Conservation (phyloP, 148 eudicot species). For the Camellia granthamiana region DNA sequence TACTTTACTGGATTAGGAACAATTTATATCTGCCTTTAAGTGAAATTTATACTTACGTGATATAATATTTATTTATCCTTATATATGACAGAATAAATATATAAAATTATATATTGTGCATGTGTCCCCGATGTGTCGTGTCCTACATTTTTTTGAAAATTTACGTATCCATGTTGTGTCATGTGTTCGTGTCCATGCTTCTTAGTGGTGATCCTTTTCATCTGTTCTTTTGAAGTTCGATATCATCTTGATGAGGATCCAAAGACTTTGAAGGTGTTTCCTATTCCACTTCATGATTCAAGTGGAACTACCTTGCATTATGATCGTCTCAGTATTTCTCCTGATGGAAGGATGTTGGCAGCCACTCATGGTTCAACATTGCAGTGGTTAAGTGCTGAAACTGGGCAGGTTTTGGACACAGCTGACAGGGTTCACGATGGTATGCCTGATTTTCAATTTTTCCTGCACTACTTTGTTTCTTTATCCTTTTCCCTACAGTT, state of each 20-base stretch:
- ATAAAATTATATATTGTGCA: too few species aligned
- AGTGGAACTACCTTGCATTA: conserved; percentile 75
- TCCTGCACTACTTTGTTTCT: background rate
- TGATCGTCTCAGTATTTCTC: conserved; percentile 82
- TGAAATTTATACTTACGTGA: background rate
- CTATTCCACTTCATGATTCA: conserved; percentile 84
- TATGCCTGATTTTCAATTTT: conserved; percentile 23
- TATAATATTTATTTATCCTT: background rate
- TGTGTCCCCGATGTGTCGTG: too few species aligned
- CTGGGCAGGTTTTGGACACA: conserved; percentile 80
- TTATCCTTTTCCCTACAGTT: background rate
- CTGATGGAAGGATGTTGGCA: conserved; percentile 91
- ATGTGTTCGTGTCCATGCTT: too few species aligned
- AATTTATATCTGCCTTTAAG: background rate
- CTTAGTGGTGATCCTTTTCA: conserved; percentile 10
- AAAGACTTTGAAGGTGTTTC: conserved; percentile 84
- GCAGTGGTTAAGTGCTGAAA: conserved; percentile 88
- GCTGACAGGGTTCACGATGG: conserved; percentile 95
- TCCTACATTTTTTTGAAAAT: too few species aligned
- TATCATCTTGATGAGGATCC: conserved; percentile 98
- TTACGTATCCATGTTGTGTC: too few species aligned
- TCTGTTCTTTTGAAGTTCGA: conserved; percentile 55
- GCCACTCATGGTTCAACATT: conserved; percentile 77
- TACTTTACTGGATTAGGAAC: background rate
- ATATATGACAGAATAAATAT: background rate